Conservation (phyloP, 2,329 filamentous ascomycete genomes). For the Hypoxylon sp. region DNA sequence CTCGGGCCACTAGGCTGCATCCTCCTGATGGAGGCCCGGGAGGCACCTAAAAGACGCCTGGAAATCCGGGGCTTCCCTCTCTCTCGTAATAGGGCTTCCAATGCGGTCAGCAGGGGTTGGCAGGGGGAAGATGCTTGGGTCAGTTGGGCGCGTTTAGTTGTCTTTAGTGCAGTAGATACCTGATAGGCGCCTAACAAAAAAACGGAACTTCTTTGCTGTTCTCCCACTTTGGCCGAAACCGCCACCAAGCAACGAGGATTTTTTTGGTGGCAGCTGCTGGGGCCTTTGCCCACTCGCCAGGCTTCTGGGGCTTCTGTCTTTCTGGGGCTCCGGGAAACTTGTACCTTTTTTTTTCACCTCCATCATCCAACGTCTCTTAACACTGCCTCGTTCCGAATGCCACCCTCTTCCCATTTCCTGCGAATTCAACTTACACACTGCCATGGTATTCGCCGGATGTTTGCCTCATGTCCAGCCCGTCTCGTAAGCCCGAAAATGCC, state of each 20-base stretch:
- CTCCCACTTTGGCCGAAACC: constrained; percentile 36
- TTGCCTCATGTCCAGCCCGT: constrained; percentile 65
- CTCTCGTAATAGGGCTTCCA: too few relatives aligned
- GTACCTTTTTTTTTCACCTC: constrained; percentile 37
- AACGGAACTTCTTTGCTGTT: not conserved
- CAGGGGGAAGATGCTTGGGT: too few relatives aligned
- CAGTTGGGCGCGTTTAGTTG: too few relatives aligned
- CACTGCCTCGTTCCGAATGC: constrained; percentile 21
- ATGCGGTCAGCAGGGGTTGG: too few relatives aligned
- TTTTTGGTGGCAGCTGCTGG: too few relatives aligned
- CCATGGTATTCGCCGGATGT: constrained; percentile 57
- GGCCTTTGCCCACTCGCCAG: too few relatives aligned
- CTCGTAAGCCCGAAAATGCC: constrained; percentile 62
- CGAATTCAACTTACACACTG: constrained; percentile 39
- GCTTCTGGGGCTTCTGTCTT: constrained; percentile 18
- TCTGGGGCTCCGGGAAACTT: constrained; percentile 10
- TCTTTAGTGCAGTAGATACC: too few relatives aligned
- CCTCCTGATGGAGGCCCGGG: too few relatives aligned
- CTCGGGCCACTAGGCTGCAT: too few relatives aligned
- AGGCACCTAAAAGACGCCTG: not conserved
- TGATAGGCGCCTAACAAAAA: not conserved
- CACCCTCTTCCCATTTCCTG: constrained; percentile 30
- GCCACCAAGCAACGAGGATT: constrained; percentile 34
- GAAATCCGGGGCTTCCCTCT: constrained; percentile 22
- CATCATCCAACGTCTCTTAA: constrained; percentile 30